Evolutionary conservation across 441 rosid species (phyloP).

Genomic region (Rhodomyrtus psidioides): DNA sequence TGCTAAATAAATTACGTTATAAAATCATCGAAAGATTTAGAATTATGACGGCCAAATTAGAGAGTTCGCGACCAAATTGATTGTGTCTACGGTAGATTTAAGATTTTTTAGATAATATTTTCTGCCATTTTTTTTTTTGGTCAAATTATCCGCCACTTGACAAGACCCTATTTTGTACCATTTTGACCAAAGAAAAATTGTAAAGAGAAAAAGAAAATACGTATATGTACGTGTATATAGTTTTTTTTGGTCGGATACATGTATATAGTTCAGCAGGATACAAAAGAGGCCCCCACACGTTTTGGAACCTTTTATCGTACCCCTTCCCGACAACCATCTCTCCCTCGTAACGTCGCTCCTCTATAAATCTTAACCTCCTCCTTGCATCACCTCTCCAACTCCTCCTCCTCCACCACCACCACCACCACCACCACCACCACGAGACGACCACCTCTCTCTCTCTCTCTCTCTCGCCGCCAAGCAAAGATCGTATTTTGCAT

Average conservation of each 20-base stretch:
- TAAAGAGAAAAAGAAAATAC: background rate
- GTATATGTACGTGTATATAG: too few species aligned
- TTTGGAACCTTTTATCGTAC: background rate
- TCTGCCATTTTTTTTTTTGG: too few species aligned
- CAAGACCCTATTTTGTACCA: background rate
- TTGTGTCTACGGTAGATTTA: background rate
- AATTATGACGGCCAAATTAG: background rate
- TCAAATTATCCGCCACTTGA: background rate
- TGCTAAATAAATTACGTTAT: too few species aligned
- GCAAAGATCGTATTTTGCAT: slow-evolving; percentile 26
- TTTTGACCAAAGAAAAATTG: background rate
- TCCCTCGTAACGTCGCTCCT: background rate
- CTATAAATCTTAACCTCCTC: background rate
- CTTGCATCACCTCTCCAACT: background rate
- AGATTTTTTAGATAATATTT: background rate
- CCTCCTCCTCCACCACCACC: background rate
- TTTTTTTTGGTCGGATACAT: too few species aligned
- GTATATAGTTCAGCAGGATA: too few species aligned
- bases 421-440: background rate
- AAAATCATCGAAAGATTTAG: background rate
- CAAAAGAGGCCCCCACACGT: background rate
- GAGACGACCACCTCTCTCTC: background rate
- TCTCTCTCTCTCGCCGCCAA: background rate
- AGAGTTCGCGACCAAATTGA: rapidly evolving
- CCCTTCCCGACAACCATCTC: background rate